Conservation (phyloP, 306 rosid species). For the Fragaria nilgerrensis region DNA sequence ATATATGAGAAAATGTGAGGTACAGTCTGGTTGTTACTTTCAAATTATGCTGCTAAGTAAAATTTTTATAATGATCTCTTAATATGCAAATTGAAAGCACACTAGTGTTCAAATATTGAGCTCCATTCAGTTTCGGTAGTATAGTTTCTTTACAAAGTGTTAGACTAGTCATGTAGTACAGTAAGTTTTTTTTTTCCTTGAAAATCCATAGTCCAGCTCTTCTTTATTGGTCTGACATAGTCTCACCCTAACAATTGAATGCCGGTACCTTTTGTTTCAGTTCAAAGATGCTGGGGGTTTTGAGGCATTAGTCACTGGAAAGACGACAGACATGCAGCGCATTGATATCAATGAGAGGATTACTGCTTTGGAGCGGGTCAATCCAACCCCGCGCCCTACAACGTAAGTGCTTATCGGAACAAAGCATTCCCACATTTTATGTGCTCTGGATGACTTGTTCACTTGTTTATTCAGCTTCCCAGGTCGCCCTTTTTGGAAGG, state of each 20-base stretch:
- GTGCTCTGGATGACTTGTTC: slow-evolving; percentile 32
- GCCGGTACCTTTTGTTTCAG: slow-evolving; percentile 35
- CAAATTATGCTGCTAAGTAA: too few species aligned
- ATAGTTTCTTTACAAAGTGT: not conserved
- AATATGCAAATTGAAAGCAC: too few species aligned
- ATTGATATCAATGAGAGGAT: slow-evolving; percentile 96
- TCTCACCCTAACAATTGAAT: not conserved
- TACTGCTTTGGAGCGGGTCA: slow-evolving; percentile 88
- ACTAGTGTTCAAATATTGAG: not conserved
- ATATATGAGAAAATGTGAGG: too few species aligned
- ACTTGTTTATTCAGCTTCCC: slow-evolving; percentile 43
- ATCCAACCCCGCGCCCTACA: slow-evolving; percentile 94
- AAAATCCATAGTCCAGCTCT: too few species aligned
- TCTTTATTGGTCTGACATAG: not conserved
- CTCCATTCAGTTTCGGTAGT: not conserved
- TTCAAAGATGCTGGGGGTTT: slow-evolving; percentile 96
- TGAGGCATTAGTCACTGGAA: slow-evolving; percentile 82
- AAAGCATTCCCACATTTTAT: not conserved
- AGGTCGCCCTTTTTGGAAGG: slow-evolving; percentile 99
- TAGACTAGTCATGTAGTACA: not conserved
- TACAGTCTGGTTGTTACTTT: too few species aligned
- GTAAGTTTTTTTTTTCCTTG: not conserved
- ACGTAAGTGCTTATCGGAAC: slow-evolving; percentile 53
- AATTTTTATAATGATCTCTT: too few species aligned
- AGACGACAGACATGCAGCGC: slow-evolving; percentile 66